These are phyloP conservation scores for Apophysomyces ossiformis DNA, from an alignment of 371 early-diverging fungal species.

Conservation along the genomic window DNA sequence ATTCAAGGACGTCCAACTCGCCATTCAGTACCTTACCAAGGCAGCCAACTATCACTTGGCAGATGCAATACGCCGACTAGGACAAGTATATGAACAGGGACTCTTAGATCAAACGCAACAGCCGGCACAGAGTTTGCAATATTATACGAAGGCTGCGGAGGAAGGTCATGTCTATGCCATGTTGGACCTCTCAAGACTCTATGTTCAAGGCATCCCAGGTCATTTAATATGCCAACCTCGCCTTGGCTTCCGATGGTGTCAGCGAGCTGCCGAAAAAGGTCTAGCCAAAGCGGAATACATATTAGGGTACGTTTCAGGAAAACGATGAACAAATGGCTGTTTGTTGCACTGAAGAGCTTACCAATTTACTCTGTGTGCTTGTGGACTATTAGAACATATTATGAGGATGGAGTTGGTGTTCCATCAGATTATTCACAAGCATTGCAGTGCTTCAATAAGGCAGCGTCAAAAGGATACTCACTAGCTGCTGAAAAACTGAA, in stretches of 20 bases:
- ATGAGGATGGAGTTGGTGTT: slow-evolving; percentile 43
- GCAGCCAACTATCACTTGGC: slow-evolving; percentile 18
- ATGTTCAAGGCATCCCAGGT: slow-evolving; percentile 24
- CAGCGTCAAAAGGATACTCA: slow-evolving; percentile 41
- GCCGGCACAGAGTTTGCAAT: slow-evolving; percentile 17
- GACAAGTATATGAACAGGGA: slow-evolving; percentile 23
- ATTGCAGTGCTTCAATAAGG: slow-evolving; percentile 36
- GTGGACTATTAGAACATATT: slow-evolving; percentile 31
- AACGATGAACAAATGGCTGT: not conserved
- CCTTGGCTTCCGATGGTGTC: slow-evolving; percentile 34
- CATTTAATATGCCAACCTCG: slow-evolving; percentile 18
- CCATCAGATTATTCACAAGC: slow-evolving; percentile 32
- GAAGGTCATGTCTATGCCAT: slow-evolving; percentile 25
- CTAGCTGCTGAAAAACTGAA: slow-evolving; percentile 40
- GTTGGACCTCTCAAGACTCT: slow-evolving; percentile 22
- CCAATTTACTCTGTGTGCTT: not conserved
- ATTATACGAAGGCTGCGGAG: slow-evolving; percentile 27
- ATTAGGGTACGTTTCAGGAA: slow-evolving; percentile 22
- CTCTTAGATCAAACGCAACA: slow-evolving; percentile 19
- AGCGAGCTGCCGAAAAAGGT: slow-evolving; percentile 28
- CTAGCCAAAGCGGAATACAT: slow-evolving; percentile 29
- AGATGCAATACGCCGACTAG: slow-evolving; percentile 26
- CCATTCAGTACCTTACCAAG: slow-evolving; percentile 22
- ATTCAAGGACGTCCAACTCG: slow-evolving; percentile 16
- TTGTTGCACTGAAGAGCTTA: no score